Evolutionary conservation across 2,329 filamentous ascomycete genomes (phyloP).

Genomic region (Clonostachys chloroleuca): DNA sequence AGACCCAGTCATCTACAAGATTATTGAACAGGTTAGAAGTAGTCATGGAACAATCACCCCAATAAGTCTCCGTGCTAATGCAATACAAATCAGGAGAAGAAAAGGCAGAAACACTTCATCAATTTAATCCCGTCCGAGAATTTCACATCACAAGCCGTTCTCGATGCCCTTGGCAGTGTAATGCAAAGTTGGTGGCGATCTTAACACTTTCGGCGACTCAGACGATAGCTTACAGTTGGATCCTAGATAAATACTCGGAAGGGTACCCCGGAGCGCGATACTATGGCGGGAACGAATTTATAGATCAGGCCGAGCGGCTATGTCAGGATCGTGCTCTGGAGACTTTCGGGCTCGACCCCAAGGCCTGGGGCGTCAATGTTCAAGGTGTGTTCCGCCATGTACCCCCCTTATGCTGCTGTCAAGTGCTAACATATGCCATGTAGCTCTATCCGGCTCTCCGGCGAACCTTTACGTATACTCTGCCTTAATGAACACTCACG

Average conservation of each 20-base stretch:
- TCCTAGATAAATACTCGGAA: conserved; percentile 91
- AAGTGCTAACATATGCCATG: background rate
- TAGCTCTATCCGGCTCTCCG: conserved; percentile 71
- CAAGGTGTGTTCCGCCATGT: conserved; percentile 54
- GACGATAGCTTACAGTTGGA: background rate
- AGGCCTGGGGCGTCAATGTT: conserved; percentile 96
- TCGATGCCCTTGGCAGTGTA: conserved; percentile 86
- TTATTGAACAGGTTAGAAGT: conserved; percentile 75
- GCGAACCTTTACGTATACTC: conserved; percentile 93
- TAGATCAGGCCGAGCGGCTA: conserved; percentile 82
- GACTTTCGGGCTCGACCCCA: conserved; percentile 76
- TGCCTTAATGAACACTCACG: conserved; percentile 86
- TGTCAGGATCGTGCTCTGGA: conserved; percentile 89
- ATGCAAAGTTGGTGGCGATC: conserved; percentile 72
- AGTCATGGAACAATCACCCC: background rate
- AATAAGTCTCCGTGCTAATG: background rate
- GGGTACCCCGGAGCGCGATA: conserved; percentile 95
- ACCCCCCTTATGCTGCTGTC: background rate
- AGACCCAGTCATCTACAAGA: conserved; percentile 82
- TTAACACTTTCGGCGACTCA: background rate
- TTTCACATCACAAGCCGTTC: conserved; percentile 88
- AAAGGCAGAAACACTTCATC: conserved; percentile 95
- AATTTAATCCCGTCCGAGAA: conserved; percentile 96
- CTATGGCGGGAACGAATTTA: conserved; percentile 95
- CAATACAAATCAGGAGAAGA: conserved; percentile 63